Percentiles rank a stretch among this genome's conserved stretches.
Conservation (phyloP, 192 early-diverging fungal species). For the Coemansia sp. region DNA sequence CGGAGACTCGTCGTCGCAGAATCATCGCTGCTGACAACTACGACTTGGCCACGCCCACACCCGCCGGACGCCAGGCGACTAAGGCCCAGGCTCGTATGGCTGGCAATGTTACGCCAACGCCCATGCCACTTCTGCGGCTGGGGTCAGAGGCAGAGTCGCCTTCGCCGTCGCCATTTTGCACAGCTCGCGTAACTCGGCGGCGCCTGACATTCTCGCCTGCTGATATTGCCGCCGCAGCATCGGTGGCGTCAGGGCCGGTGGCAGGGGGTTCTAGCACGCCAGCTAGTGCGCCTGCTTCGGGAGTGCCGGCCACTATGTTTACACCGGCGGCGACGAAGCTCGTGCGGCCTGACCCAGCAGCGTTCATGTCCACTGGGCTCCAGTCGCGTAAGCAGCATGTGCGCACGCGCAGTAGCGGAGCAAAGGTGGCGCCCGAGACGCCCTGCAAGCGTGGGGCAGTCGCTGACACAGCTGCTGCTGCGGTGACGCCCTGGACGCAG, state of each 20-base stretch:
- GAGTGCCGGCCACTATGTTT: conserved; percentile 26
- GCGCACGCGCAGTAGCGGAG: conserved; percentile 22
- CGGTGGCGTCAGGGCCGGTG: conserved; percentile 19
- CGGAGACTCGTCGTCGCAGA: neutral
- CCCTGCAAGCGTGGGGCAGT: conserved; percentile 39
- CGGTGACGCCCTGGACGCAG: conserved; percentile 1
- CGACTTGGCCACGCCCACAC: conserved; percentile 1
- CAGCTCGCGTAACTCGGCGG: neutral
- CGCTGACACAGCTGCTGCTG: neutral
- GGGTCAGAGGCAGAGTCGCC: neutral
- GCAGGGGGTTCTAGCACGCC: conserved; percentile 9
- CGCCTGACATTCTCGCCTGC: conserved; percentile 44
- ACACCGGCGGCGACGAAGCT: conserved; percentile 54
- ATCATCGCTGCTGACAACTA: neutral
- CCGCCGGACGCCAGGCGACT: neutral
- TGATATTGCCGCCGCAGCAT: conserved; percentile 21
- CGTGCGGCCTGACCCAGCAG: conserved; percentile 51
- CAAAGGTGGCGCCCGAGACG: conserved; percentile 44
- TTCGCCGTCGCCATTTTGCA: neutral
- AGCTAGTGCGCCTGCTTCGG: conserved; percentile 10
- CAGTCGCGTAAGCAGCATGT: conserved; percentile 50
- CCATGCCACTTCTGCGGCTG: neutral
- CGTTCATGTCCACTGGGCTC: conserved; percentile 50
- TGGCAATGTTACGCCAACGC: neutral
- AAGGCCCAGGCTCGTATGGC: neutral